Evolutionary conservation across 2,329 filamentous ascomycete genomes (phyloP).

Genomic region (Beauveria australis): DNA sequence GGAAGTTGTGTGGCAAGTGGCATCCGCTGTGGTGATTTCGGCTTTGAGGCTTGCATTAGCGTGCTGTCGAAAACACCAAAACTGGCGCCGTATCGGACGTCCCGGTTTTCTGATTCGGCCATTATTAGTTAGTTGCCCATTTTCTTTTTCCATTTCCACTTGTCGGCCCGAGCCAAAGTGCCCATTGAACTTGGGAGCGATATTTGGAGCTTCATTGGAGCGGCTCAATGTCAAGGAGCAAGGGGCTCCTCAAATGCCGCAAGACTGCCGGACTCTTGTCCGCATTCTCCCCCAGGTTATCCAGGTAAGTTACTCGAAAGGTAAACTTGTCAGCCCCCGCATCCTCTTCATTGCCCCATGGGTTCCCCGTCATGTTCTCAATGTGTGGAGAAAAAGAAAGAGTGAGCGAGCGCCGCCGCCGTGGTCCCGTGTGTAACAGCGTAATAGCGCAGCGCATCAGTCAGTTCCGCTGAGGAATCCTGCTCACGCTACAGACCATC

Average conservation of each 20-base stretch:
- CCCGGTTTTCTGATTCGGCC: not conserved
- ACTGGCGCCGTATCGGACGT: not conserved
- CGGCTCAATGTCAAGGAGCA: not conserved
- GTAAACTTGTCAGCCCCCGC: not conserved
- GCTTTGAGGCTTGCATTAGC: conserved; percentile 3
- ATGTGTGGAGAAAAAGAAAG: not conserved
- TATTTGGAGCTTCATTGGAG: not conserved
- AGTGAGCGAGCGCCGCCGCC: not conserved
- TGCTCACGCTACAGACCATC: not conserved
- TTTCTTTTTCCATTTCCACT: not conserved
- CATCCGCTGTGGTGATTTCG: not conserved
- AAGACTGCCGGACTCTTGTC: not conserved
- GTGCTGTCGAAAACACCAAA: not conserved
- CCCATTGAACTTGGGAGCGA: too few relatives aligned
- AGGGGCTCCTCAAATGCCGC: not conserved
- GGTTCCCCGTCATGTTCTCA: not conserved
- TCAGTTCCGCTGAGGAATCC: not conserved
- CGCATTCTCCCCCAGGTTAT: not conserved
- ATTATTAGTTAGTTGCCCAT: not conserved
- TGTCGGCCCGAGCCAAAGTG: conserved; percentile 3
- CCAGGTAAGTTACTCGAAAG: not conserved
- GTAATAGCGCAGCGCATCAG: too few relatives aligned
- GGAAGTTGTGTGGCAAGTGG: too few relatives aligned
- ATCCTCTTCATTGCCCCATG: not conserved
- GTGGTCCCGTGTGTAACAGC: not conserved